Evolutionary conservation across 2,329 filamentous ascomycete species (phyloP).

Genomic region (Cryphonectria radicalis): DNA sequence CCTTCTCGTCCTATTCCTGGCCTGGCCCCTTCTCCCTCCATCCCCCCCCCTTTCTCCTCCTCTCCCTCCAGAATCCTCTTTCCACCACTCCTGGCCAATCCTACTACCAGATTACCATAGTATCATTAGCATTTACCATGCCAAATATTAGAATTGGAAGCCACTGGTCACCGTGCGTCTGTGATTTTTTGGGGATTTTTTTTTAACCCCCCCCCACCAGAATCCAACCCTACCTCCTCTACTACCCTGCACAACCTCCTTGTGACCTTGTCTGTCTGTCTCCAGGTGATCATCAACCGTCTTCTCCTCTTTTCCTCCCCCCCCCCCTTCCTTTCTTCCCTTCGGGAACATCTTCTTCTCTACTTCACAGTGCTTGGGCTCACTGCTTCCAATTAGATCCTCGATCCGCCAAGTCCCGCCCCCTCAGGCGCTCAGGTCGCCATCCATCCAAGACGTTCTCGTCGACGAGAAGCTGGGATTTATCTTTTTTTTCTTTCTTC

Average conservation of each 20-base stretch:
- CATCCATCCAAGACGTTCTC: slow-evolving; percentile 11
- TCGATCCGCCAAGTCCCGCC: background rate
- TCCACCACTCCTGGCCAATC: slow-evolving; percentile 5
- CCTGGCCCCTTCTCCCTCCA: background rate
- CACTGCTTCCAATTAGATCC: background rate
- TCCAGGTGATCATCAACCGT: background rate
- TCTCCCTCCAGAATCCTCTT: background rate
- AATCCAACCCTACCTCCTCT: background rate
- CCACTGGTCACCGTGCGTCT: background rate
- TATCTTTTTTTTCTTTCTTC: too few species aligned
- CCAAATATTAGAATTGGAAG: background rate
- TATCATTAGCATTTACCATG: background rate
- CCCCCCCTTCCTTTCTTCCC: background rate
- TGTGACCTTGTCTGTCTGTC: background rate
- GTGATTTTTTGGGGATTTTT: background rate
- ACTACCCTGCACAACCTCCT: background rate
- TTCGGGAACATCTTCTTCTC: background rate
- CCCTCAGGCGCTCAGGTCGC: background rate
- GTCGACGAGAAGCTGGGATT: slow-evolving; percentile 20
- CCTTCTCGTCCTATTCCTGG: slow-evolving; percentile 7
- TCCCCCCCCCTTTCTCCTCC: too few species aligned
- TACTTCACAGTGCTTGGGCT: background rate
- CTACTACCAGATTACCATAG: background rate
- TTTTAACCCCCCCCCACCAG: background rate
- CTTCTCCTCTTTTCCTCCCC: background rate